Evolutionary conservation across 2,329 filamentous ascomycete species (phyloP), one percentile per base, ranked within the genome.

Genomic region (Penicillium sp.): DNA sequence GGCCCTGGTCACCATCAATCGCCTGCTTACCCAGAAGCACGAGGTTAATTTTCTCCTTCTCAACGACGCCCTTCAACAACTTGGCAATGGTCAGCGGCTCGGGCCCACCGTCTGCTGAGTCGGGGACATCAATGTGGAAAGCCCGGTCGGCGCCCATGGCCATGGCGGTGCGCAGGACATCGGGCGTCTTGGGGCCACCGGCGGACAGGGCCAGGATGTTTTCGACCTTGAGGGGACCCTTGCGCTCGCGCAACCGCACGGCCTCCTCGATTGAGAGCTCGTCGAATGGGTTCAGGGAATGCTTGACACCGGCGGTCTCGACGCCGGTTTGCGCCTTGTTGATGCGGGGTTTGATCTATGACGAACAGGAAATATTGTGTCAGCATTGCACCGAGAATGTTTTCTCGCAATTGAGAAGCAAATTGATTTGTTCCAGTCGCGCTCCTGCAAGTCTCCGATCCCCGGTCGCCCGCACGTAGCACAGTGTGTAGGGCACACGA

Each of bases 241-340:
- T 90, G 82, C 91, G 90, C 78, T 98, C 94, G 77, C 95, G 93
- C 74, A 99, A 90, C 42, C 91, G 92, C 54, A 97, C 91, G 54
- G 93, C 91, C 82, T 98, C 95, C 81, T 99, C 95, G 77, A 99
- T 88, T 45, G 92, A 96, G 73, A 99, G 90, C 79, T 99, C 95
- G 83, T 99, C 95, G 81, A 99, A 99, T 20, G 95, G 95, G 84
- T 98, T 99, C 87, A 99, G 94, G 76, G 89, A 93, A 85, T 98
- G 94, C 81, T 98, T 98, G 73, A 98, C 92, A 68, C 91, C 91
- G 65, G 89, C 84, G 57, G 91, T 96, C 80, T 97, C 94, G 79
- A 99, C 90, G 74, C 88, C 94, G 62, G 94, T 97, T 79, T 87
- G 83, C 65, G 87, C 76, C 69, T 87, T 87, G 81, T 89, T 89